These are phyloP conservation scores for Aspergillus floridensis DNA, from an alignment of 2,329 filamentous ascomycete species.

Conservation along the genomic window DNA sequence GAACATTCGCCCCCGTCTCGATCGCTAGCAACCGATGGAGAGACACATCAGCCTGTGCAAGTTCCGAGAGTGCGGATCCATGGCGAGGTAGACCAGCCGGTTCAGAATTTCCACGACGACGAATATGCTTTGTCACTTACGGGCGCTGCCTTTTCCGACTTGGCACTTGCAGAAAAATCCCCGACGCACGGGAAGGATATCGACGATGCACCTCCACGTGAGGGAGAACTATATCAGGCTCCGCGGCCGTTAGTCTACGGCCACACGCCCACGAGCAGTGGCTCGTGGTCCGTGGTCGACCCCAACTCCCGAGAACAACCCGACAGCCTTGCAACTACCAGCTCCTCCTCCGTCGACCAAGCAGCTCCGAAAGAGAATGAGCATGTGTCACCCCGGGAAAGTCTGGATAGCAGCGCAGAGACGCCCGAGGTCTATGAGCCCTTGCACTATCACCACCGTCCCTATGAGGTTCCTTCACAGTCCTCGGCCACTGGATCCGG, in stretches of 20 bases:
- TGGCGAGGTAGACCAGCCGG: slow-evolving; percentile 24
- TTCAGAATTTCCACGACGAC: slow-evolving; percentile 27
- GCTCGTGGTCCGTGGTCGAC: slow-evolving; percentile 37
- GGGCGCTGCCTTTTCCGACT: slow-evolving; percentile 24
- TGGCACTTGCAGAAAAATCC: slow-evolving; percentile 27
- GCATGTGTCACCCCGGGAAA: slow-evolving; percentile 35
- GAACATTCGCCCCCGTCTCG: slow-evolving; percentile 25
- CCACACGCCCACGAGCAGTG: slow-evolving; percentile 35
- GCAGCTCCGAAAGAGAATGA: slow-evolving; percentile 23
- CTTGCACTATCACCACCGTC: slow-evolving; percentile 53
- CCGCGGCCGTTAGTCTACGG: slow-evolving; percentile 18
- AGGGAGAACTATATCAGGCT: slow-evolving; percentile 25
- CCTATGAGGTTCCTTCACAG: slow-evolving; percentile 38
- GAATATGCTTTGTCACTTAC: slow-evolving; percentile 23
- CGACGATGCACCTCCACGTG: slow-evolving; percentile 22
- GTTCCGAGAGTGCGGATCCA: slow-evolving; percentile 37
- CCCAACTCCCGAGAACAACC: slow-evolving; percentile 25
- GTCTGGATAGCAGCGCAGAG: slow-evolving; percentile 35
- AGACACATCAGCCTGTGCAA: slow-evolving; percentile 30
- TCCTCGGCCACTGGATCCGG: slow-evolving; percentile 34
- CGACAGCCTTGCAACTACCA: slow-evolving; percentile 18
- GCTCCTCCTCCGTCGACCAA: slow-evolving; percentile 26
- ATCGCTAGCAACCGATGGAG: slow-evolving; percentile 20
- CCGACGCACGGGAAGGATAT: slow-evolving; percentile 17
- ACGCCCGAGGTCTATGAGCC: slow-evolving; percentile 44